Evolutionary conservation across 805 yeast genomes (phyloP).

Genomic region (Ogataea haglerorum): DNA sequence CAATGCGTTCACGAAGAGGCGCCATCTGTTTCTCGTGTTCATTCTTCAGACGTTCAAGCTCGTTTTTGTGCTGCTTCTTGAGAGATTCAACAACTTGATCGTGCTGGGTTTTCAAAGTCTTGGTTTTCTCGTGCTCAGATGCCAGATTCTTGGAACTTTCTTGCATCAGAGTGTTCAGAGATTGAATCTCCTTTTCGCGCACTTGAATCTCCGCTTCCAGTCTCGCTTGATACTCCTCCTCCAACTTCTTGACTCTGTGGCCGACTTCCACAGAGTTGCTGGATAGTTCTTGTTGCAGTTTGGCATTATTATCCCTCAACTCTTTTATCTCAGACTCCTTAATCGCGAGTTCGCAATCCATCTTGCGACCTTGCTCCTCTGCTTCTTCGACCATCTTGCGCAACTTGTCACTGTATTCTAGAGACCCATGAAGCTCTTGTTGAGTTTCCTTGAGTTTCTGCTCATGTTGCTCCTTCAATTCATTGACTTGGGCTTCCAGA

Average conservation of each 20-base stretch:
- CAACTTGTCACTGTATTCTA: conserved; percentile 5
- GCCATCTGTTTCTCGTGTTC: background rate
- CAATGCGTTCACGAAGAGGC: conserved; percentile 4
- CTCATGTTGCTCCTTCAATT: conserved; percentile 6
- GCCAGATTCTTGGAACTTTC: background rate
- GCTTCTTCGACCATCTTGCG: conserved; percentile 4
- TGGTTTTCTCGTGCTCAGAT: background rate
- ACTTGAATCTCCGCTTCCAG: background rate
- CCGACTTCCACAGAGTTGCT: background rate
- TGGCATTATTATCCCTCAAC: conserved; percentile 8
- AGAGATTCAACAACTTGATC: background rate
- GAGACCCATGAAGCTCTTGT: conserved; percentile 4
- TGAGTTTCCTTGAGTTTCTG: conserved; percentile 5
- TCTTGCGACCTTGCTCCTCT: conserved; percentile 3
- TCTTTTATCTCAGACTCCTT: conserved; percentile 11
- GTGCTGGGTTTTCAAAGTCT: background rate
- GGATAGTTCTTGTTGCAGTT: background rate
- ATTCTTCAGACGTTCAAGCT: background rate
- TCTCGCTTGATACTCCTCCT: background rate
- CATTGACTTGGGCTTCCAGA: conserved; percentile 6
- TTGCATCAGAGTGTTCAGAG: background rate
- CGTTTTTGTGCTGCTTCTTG: background rate
- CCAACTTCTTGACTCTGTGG: background rate
- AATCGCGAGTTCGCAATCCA: conserved; percentile 2
- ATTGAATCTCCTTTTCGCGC: background rate